Conservation (phyloP, 2,329 filamentous ascomycete species). For the Epichloe sibirici region DNA sequence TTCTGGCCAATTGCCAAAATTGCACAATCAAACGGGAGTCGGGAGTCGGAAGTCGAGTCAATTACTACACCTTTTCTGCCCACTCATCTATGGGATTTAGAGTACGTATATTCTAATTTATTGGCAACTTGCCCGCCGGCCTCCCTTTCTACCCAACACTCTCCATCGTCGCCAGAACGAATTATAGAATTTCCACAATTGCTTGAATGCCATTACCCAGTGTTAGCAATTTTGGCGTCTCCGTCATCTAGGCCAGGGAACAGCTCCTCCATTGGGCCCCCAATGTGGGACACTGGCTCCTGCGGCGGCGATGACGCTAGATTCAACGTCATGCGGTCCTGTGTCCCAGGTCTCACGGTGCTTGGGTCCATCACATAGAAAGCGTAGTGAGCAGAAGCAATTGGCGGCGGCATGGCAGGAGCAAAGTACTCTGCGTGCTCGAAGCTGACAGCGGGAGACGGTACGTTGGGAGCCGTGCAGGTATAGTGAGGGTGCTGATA, state of each 20-base stretch:
- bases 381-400: not conserved
- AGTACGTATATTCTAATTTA: not conserved
- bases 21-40: too few relatives aligned
- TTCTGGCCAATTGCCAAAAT: conserved; percentile 7
- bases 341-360: not conserved
- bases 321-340: not conserved
- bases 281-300: conserved; percentile 1
- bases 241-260: conserved; percentile 1
- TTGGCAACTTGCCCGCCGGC: not conserved
- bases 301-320: not conserved
- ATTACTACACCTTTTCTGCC: not conserved
- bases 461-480: not conserved
- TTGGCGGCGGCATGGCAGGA: not conserved
- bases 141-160: not conserved
- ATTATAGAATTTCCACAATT: not conserved
- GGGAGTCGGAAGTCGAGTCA: too few relatives aligned
- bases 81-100: not conserved
- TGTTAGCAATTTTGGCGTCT: not conserved
- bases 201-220: not conserved
- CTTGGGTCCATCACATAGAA: not conserved
- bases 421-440: conserved; percentile 1
- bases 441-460: conserved; percentile 1
- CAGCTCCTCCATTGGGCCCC: conserved; percentile 3
- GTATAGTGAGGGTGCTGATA: not conserved
- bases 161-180: not conserved